Conservation (phyloP, 2,329 filamentous ascomycete genomes). For the Xylaria sp. region DNA sequence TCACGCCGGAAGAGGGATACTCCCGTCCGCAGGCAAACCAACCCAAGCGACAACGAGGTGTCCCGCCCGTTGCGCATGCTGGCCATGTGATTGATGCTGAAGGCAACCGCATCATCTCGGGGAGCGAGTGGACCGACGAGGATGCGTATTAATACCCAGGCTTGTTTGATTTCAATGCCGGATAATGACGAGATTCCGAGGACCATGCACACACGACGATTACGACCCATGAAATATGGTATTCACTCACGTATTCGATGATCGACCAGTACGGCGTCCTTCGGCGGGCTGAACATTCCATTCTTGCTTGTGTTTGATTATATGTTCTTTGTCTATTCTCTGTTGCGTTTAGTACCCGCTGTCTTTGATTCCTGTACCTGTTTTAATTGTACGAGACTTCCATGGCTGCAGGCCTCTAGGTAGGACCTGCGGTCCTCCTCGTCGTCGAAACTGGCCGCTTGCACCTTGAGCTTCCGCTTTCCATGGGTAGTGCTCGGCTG, state of each 20-base stretch:
- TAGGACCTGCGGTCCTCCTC: slow-evolving; percentile 4
- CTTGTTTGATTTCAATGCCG: slow-evolving; percentile 12
- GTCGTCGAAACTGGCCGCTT: slow-evolving; percentile 4
- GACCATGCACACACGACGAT: slow-evolving; percentile 29
- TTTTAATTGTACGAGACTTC: slow-evolving; percentile 21
- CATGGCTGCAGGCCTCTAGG: slow-evolving; percentile 11
- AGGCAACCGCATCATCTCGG: slow-evolving; percentile 64
- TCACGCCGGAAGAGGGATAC: slow-evolving; percentile 53
- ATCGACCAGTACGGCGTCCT: background rate
- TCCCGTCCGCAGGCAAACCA: slow-evolving; percentile 45
- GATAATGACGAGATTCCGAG: slow-evolving; percentile 32
- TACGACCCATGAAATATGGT: slow-evolving; percentile 29
- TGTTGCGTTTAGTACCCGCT: slow-evolving; percentile 8
- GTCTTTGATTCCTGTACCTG: slow-evolving; percentile 26
- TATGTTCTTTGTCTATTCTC: slow-evolving; percentile 11
- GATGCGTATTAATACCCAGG: slow-evolving; percentile 54
- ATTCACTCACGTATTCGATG: background rate
- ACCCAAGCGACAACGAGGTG: slow-evolving; percentile 57
- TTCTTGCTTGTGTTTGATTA: background rate
- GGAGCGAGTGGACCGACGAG: slow-evolving; percentile 70
- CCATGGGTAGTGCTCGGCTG: slow-evolving; percentile 7
- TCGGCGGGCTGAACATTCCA: background rate
- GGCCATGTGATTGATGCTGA: slow-evolving; percentile 57
- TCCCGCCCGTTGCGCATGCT: slow-evolving; percentile 53
- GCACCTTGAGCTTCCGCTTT: background rate